Evolutionary conservation across 2,329 filamentous ascomycete genomes (phyloP), one percentile per base, ranked within the genome.

Genomic region (Plenodomus lindquistii): DNA sequence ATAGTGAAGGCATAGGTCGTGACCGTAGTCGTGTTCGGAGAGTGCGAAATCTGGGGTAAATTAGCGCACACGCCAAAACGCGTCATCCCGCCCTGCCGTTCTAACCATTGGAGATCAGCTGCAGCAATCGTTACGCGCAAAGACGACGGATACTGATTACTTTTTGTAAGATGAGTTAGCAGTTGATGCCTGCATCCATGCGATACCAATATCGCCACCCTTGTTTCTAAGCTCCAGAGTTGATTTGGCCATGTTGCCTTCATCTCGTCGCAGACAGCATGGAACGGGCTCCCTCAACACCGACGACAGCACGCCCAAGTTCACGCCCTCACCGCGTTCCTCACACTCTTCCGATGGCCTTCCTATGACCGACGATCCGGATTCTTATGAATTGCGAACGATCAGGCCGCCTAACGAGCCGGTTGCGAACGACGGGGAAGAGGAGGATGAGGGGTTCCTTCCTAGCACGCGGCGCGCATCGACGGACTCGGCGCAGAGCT

Each of bases 401-500:
- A 55, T 67, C n/a, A 19, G 55, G 3, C 45, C 57, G 10, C 54
- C 50, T 36, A 37, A 56, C 34, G 50, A 55, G 5, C 42, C 46
- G 15, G 17, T 37, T 10, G 42, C 55, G 8, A 48, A 47, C 19
- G 41, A 54, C 18, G 46, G 43, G 18, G 55, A 62, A 15, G 55
- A 54, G 4, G 66, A 71, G 22, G 62, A 67, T 18, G 67, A 69
- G 24, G 55, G 51, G n/a, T 37, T 65, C 15, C 42, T 61, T 11
- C 55, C 52, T 7, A 52, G 45, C 27, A 44, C 46, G 18, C 55
- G 61, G 29, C 59, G 60, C 8, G 45, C 62, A 19, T 63, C 64
- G 17, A 45, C 65, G 37, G 51, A 61, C 45, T 63, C 65, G 29
- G 54, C 58, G 18, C 66, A 79, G 49, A 78, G 76, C 37, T 81